These are phyloP conservation scores for Botrytis elliptica DNA, from an alignment of 2,329 filamentous ascomycete genomes.

Conservation along the genomic window DNA sequence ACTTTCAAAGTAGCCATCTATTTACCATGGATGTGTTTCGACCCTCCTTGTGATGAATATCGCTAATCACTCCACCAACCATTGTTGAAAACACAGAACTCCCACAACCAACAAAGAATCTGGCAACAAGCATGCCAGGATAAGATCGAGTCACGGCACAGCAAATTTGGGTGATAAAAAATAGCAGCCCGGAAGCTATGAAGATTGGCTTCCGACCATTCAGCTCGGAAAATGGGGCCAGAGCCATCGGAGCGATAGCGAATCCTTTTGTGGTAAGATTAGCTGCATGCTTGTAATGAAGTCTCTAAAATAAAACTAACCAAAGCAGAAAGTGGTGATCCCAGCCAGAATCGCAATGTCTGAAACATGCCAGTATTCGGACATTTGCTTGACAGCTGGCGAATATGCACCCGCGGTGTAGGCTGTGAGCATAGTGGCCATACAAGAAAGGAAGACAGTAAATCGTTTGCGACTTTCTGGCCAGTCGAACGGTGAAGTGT, in stretches of 20 bases:
- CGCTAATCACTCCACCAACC: slow-evolving; percentile 87
- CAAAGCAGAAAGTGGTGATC: slow-evolving; percentile 77
- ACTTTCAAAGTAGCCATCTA: neutral
- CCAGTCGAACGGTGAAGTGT: slow-evolving; percentile 72
- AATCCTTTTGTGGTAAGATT: slow-evolving; percentile 49
- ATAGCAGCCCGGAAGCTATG: slow-evolving; percentile 68
- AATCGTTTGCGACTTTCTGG: slow-evolving; percentile 65
- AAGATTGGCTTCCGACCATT: slow-evolving; percentile 86
- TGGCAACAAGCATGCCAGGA: slow-evolving; percentile 70
- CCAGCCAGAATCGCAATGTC: slow-evolving; percentile 67
- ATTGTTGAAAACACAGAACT: slow-evolving; percentile 81
- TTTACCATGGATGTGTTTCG: slow-evolving; percentile 80
- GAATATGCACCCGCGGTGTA: slow-evolving; percentile 81
- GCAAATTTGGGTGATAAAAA: slow-evolving; percentile 67
- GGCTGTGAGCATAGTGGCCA: slow-evolving; percentile 73
- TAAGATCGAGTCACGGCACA: slow-evolving; percentile 70
- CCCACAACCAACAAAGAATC: slow-evolving; percentile 76
- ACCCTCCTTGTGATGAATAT: slow-evolving; percentile 75
- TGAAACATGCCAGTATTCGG: slow-evolving; percentile 62
- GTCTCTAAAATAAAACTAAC: slow-evolving; percentile 38
- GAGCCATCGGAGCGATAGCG: slow-evolving; percentile 78
- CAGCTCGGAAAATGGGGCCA: slow-evolving; percentile 85
- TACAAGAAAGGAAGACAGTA: slow-evolving; percentile 71
- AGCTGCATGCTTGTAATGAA: neutral
- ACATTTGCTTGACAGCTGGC: slow-evolving; percentile 65